Conservation (phyloP, 805 yeast genomes). For the Lachancea mirantina region DNA sequence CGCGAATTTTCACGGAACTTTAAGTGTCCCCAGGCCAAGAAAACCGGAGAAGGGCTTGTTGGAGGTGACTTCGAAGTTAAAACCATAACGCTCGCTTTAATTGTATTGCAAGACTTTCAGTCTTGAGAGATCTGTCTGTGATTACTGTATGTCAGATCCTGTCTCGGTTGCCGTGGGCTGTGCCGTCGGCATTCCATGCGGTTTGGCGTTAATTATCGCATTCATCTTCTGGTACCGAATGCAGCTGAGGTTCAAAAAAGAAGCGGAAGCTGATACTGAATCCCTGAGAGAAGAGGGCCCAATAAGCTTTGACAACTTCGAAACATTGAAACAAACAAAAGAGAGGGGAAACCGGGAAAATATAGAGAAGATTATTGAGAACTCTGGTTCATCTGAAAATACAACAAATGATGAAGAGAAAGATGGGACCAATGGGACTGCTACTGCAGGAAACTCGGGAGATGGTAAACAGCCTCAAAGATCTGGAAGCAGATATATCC, state of each 20-base stretch:
- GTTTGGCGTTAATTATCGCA: conserved; percentile 33
- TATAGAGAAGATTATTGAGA: conserved; percentile 9
- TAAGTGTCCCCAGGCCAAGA: too few relatives aligned
- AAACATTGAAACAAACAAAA: conserved; percentile 17
- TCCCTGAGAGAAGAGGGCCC: conserved; percentile 34
- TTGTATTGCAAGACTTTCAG: too few relatives aligned
- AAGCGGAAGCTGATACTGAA: conserved; percentile 32
- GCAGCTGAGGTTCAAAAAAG: conserved; percentile 33
- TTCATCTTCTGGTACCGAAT: conserved; percentile 34
- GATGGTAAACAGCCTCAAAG: background rate
- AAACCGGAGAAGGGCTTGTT: too few relatives aligned
- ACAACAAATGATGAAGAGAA: conserved; percentile 13
- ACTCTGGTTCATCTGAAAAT: conserved; percentile 17
- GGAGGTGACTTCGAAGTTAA: too few relatives aligned
- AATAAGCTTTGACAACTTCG: conserved; percentile 26
- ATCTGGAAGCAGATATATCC: conserved; percentile 22
- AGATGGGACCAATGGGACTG: conserved; percentile 1
- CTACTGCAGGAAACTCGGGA: background rate
- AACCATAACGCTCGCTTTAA: conserved; percentile 1
- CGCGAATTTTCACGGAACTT: too few relatives aligned
- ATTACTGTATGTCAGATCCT: conserved; percentile 7
- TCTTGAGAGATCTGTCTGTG: background rate
- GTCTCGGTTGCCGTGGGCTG: conserved; percentile 42
- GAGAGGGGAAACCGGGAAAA: conserved; percentile 3
- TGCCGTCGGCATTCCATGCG: conserved; percentile 47